Evolutionary conservation across 2,329 filamentous ascomycete genomes (phyloP).

Genomic region (Plectosphaerella cucumerina): DNA sequence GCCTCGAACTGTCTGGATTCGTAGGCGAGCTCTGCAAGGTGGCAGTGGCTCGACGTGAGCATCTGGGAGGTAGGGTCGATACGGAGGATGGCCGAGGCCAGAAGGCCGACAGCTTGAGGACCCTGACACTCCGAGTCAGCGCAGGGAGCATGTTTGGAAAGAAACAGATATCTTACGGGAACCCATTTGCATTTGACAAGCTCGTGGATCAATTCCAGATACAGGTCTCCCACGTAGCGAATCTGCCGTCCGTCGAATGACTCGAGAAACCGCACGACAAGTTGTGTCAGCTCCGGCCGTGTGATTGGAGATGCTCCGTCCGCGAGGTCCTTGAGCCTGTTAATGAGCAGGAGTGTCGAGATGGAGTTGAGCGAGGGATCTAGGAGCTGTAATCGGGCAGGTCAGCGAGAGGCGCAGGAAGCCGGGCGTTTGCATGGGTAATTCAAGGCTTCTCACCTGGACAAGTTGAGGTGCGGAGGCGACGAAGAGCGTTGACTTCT

Average conservation of each 20-base stretch:
- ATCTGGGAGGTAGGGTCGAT: constrained; percentile 64
- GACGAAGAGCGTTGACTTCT: constrained; percentile 24
- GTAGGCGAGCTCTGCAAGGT: constrained; percentile 55
- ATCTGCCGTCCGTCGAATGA: constrained; percentile 48
- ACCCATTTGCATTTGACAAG: constrained; percentile 34
- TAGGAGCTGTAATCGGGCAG: constrained; percentile 29
- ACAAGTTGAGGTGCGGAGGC: constrained; percentile 33
- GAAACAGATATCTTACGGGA: constrained; percentile 28
- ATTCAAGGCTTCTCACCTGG: constrained; percentile 24
- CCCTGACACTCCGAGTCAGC: constrained; percentile 30
- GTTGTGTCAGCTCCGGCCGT: constrained; percentile 28
- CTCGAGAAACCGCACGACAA: constrained; percentile 39
- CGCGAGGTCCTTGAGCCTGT: constrained; percentile 25
- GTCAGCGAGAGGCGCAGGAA: not conserved
- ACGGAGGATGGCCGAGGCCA: constrained; percentile 53
- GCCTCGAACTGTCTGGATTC: constrained; percentile 47
- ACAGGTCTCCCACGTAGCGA: constrained; percentile 41
- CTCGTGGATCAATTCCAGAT: constrained; percentile 39
- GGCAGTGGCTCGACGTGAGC: constrained; percentile 61
- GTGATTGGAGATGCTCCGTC: constrained; percentile 1
- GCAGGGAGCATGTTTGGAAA: constrained; percentile 1
- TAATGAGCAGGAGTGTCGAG: constrained; percentile 45
- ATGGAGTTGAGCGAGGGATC: constrained; percentile 46
- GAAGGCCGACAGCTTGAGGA: constrained; percentile 37
- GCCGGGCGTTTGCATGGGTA: not conserved